These are phyloP conservation scores for Metschnikowia baotianmanensis DNA, from an alignment of 805 yeast species.

Conservation along the genomic window DNA sequence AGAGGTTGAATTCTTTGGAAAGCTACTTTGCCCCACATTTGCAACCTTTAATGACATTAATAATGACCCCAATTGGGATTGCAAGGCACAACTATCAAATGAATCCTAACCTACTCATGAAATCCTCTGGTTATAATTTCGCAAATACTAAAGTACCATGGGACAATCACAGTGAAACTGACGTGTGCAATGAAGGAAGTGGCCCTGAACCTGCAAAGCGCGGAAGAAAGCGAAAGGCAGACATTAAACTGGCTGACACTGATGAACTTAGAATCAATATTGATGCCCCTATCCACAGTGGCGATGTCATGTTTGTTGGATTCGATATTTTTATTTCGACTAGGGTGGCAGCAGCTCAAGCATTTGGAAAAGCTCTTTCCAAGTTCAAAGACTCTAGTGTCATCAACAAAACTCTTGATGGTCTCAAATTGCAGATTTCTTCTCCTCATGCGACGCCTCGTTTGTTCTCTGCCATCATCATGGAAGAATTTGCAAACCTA, in stretches of 20 bases:
- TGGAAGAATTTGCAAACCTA: conserved; percentile 62
- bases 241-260: conserved; percentile 39
- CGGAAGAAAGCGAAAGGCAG: conserved; percentile 48
- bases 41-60: conserved; percentile 57
- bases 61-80: conserved; percentile 94
- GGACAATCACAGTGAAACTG: conserved; percentile 12
- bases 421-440: conserved; percentile 42
- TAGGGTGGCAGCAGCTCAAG: conserved; percentile 70
- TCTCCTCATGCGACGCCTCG: conserved; percentile 81
- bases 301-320: conserved; percentile 87
- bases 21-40: conserved; percentile 54
- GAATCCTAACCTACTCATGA: conserved; percentile 69
- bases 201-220: conserved; percentile 28
- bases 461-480: conserved; percentile 60
- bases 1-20: conserved; percentile 41
- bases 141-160: conserved; percentile 17
- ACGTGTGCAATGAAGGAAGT: conserved; percentile 5
- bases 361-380: conserved; percentile 67
- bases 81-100: conserved; percentile 84
- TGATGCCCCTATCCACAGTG: conserved; percentile 88
- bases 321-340: conserved; percentile 69
- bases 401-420: conserved; percentile 37
- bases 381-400: conserved; percentile 41
- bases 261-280: conserved; percentile 73
- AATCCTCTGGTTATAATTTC: conserved; percentile 65